These are phyloP conservation scores for Iris macrosiphon DNA, from an alignment of 106 monocot genomes.

Conservation along the genomic window DNA sequence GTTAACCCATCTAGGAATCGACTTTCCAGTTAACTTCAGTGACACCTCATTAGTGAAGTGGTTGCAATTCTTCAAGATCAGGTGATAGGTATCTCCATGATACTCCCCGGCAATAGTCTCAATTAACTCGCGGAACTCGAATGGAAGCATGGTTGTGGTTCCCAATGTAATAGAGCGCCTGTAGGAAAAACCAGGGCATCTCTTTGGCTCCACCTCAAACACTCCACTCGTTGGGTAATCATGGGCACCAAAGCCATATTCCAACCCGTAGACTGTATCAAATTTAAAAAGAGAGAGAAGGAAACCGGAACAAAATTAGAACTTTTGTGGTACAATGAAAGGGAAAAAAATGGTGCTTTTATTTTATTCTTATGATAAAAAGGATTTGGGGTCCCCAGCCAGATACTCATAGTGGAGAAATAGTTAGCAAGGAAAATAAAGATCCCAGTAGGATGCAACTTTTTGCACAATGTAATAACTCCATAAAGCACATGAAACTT, in stretches of 20 bases:
- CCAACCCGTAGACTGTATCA: slow-evolving; percentile 62
- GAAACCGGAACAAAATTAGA: no score
- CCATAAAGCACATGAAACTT: no score
- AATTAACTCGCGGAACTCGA: slow-evolving; percentile 62
- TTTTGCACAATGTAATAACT: no score
- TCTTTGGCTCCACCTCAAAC: slow-evolving; percentile 74
- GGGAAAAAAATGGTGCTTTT: no score
- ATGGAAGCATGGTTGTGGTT: slow-evolving; percentile 29
- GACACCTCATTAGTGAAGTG: slow-evolving; percentile 81
- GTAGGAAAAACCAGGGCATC: slow-evolving; percentile 54
- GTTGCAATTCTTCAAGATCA: slow-evolving; percentile 94
- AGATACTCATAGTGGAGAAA: no score
- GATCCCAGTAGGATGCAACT: no score
- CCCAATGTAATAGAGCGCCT: slow-evolving; percentile 74
- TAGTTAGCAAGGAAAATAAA: no score
- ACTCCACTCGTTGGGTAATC: slow-evolving; percentile 57
- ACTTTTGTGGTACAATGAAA: no score
- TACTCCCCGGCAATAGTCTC: slow-evolving; percentile 61
- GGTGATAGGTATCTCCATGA: slow-evolving; percentile 85
- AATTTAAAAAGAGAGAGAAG: no score
- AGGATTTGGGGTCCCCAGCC: no score
- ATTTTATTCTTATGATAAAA: no score
- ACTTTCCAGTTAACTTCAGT: slow-evolving; percentile 49
- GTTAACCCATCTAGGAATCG: slow-evolving; percentile 93
- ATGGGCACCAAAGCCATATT: slow-evolving; percentile 68